These are phyloP conservation scores for Delphinella strobiligena DNA, from an alignment of 2,329 filamentous ascomycete genomes.

Conservation along the genomic window DNA sequence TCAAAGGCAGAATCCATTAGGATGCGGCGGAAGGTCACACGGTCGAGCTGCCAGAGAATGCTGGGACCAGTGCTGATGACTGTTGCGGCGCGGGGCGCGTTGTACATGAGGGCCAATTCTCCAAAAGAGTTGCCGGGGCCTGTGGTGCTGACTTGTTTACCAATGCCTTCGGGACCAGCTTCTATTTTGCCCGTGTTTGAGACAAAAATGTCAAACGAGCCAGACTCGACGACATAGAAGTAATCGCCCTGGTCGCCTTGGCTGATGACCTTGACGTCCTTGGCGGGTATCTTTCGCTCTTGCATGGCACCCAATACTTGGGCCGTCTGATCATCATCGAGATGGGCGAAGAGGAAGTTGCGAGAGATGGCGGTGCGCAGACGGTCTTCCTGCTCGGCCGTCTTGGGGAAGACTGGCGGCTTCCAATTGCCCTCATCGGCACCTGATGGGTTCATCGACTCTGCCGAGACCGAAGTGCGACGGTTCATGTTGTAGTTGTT, in stretches of 20 bases:
- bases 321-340: slow-evolving; percentile 83
- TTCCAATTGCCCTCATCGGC: slow-evolving; percentile 82
- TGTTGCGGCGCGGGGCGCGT: slow-evolving; percentile 88
- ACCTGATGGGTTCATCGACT: slow-evolving; percentile 82
- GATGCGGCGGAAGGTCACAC: slow-evolving; percentile 92
- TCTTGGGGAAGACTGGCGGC: slow-evolving; percentile 75
- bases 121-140: slow-evolving; percentile 88
- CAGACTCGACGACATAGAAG: slow-evolving; percentile 94
- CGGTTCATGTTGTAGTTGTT: slow-evolving; percentile 88
- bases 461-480: slow-evolving; percentile 90
- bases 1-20: slow-evolving; percentile 98
- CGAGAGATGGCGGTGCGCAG: slow-evolving; percentile 70
- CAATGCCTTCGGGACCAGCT: slow-evolving; percentile 69
- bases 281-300: slow-evolving; percentile 90
- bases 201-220: slow-evolving; percentile 83
- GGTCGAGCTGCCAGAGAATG: slow-evolving; percentile 87
- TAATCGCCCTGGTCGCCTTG: slow-evolving; percentile 95
- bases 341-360: slow-evolving; percentile 89
- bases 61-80: slow-evolving; percentile 74
- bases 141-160: slow-evolving; percentile 68
- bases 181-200: slow-evolving; percentile 66
- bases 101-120: slow-evolving; percentile 96
- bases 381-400: slow-evolving; percentile 64
- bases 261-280: slow-evolving; percentile 80
- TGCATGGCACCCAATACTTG: slow-evolving; percentile 84